Evolutionary conservation across 495 filamentous ascomycete genomes (phyloP), one percentile per base, ranked within the genome.

Genomic region (Polyplosphaeria fusca): DNA sequence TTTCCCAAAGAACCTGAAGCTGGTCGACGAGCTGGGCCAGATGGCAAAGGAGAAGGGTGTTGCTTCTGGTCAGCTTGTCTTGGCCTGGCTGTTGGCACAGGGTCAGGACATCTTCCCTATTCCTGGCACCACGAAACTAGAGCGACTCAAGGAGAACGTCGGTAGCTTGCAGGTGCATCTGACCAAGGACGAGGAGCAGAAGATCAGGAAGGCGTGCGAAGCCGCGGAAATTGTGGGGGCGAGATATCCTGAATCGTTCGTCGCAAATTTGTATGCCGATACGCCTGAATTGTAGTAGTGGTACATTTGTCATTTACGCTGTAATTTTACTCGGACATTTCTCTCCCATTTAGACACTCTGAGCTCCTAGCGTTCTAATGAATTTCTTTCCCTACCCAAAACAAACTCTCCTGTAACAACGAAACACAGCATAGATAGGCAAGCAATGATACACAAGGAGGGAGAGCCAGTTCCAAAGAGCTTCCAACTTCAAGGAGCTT

Each of bases 11-110:
- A 84, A 82, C 62, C 35, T 80, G 5, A 64, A 70, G 55, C 52
- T 83, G 4, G 80, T 81, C 5, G 73, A 78, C 16, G 64, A 73
- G 48, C 67, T 84, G 44, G 55, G 52, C 13, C 64, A 60, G 20
- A 56, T 82, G 20, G 80, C 81, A 0, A 66, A 68, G n/a, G 64
- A 65, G 48, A 80, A 82, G 64, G 71, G 71, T 0, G 66, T 54
- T 48, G 79, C 77, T 1, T 37, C 72, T 1, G 73, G 68, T 12
- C 80, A 83, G 63, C 55, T 84, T 47, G 72, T 75, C 0, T 63
- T 85, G 23, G 80, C 81, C 0, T 85, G 82, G 82, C 55, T 81
- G 37, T 47, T 82, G 58, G 73, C 74, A 5, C 81, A 84, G 66
- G 81, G 80, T 4, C 71, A 75, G 11, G 57, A 49, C 26, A 22